These are phyloP conservation scores for Pterulicium gracile DNA, from an alignment of 1,284 basidiomycete species.

Conservation along the genomic window DNA sequence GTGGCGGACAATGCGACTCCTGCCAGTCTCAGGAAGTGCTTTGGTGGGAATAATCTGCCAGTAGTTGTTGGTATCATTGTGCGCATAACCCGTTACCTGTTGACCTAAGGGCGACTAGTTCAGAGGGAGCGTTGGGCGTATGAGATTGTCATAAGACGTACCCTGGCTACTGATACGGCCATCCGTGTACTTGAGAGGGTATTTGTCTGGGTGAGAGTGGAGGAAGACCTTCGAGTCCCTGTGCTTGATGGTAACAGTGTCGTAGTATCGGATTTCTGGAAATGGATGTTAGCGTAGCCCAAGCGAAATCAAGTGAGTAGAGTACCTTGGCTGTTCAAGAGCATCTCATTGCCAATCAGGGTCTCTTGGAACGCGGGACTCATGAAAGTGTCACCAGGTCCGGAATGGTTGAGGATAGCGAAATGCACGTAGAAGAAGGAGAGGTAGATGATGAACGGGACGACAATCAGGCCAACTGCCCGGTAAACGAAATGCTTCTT, in stretches of 20 bases:
- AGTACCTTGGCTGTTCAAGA: slow-evolving; percentile 81
- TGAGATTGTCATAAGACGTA: slow-evolving; percentile 15
- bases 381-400: slow-evolving; percentile 96
- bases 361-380: slow-evolving; percentile 98
- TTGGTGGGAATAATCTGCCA: slow-evolving; percentile 96
- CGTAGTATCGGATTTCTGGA: slow-evolving; percentile 87
- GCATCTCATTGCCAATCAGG: slow-evolving; percentile 82
- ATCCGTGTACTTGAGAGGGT: slow-evolving; percentile 93
- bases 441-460: slow-evolving; percentile 87
- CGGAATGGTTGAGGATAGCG: slow-evolving; percentile 80
- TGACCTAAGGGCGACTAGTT: slow-evolving; percentile 46
- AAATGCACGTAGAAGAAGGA: slow-evolving; percentile 98
- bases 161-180: slow-evolving; percentile 94
- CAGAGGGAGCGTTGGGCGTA: slow-evolving; percentile 4
- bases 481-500: slow-evolving; percentile 85
- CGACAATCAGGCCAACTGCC: slow-evolving; percentile 75
- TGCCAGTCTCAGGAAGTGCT: slow-evolving; percentile 80
- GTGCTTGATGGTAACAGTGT: slow-evolving; percentile 82
- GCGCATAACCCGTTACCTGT: slow-evolving; percentile 96
- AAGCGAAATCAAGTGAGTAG: background rate
- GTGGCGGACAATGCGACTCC: slow-evolving; percentile 82
- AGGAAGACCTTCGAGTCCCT: slow-evolving; percentile 89
- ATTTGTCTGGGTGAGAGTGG: slow-evolving; percentile 86
- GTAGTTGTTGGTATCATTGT: slow-evolving; percentile 88
- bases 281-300: slow-evolving; percentile 6